Percentiles rank a stretch among this genome's conserved stretches.
Evolutionary conservation across 202 grass and related monocot genomes (phyloP).

Genomic region (Cymbopogon flexuosus): DNA sequence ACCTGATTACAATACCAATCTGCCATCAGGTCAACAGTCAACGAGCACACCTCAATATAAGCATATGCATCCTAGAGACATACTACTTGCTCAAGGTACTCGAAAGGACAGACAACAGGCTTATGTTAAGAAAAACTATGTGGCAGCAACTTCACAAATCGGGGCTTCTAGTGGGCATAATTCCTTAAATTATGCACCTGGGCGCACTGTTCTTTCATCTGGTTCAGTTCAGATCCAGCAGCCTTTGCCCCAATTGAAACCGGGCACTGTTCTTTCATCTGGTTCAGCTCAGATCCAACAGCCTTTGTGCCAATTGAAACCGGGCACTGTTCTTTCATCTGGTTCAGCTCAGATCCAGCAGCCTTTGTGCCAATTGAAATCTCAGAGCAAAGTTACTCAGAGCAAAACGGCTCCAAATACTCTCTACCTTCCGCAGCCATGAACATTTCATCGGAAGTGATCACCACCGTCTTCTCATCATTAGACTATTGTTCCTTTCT

Average conservation of each 20-base stretch:
- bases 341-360: slow-evolving; percentile 2
- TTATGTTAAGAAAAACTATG: not conserved
- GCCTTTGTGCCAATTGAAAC: slow-evolving; percentile 14
- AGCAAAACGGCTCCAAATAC: not conserved
- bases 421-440: not conserved
- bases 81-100: not conserved
- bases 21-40: not conserved
- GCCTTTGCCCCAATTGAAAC: no score
- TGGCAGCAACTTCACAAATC: not conserved
- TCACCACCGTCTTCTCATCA: not conserved
- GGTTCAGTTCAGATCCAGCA: no score
- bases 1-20: slow-evolving; percentile 31
- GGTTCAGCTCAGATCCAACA: slow-evolving; percentile 5
- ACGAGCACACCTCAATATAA: not conserved
- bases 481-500: not conserved
- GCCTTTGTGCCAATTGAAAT: slow-evolving; percentile 5
- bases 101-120: not conserved
- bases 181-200: not conserved
- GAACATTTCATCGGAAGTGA: not conserved
- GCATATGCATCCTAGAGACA: not conserved
- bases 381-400: not conserved
- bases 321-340: not conserved
- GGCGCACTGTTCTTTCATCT: not conserved
- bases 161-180: not conserved
- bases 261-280: not conserved